A percentile compares a stretch with the other conserved stretches of the same genome.
Evolutionary conservation across 352 stramenopile species (phyloP).

Genomic region (Lagenidium giganteum): DNA sequence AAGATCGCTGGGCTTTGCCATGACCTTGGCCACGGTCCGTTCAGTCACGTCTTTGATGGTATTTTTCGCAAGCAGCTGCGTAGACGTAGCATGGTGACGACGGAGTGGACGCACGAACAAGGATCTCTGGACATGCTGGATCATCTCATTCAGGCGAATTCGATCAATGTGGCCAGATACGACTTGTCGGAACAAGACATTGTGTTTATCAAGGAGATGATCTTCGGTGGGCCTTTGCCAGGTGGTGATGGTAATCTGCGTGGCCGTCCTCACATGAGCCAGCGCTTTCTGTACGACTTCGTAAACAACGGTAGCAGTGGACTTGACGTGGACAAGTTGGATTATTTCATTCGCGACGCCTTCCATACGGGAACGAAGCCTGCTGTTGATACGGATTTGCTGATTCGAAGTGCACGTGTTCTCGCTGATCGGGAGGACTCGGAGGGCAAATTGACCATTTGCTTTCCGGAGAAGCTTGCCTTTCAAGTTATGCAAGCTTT

Average conservation of each 20-base stretch:
- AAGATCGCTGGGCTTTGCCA: conserved; percentile 65
- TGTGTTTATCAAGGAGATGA: conserved; percentile 66
- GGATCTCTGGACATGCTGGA: conserved; percentile 60
- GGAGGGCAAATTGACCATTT: conserved; percentile 40
- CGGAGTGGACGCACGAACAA: conserved; percentile 51
- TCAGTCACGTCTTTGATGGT: conserved; percentile 64
- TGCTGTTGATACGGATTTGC: conserved; percentile 45
- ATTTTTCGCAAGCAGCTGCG: conserved; percentile 44
- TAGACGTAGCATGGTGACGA: conserved; percentile 3
- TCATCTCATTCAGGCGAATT: conserved; percentile 36
- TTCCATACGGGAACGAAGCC: conserved; percentile 58
- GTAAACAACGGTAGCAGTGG: conserved; percentile 77
- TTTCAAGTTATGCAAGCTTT: conserved; percentile 83
- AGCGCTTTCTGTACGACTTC: conserved; percentile 77
- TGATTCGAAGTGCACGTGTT: conserved; percentile 55
- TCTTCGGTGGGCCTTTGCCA: conserved; percentile 38
- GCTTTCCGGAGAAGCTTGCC: conserved; percentile 76
- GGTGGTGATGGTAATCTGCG: conserved; percentile 18
- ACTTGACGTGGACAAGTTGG: conserved; percentile 83
- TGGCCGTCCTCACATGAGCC: conserved; percentile 25
- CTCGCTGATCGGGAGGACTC: conserved; percentile 34
- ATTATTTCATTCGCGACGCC: conserved; percentile 82
- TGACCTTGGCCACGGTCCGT: conserved; percentile 53
- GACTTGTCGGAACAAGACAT: conserved; percentile 35
- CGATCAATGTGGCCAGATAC: conserved; percentile 37